Percentiles rank a stretch among this genome's conserved stretches.
Conservation (phyloP, 805 yeast genomes). For the Spathaspora boniae region DNA sequence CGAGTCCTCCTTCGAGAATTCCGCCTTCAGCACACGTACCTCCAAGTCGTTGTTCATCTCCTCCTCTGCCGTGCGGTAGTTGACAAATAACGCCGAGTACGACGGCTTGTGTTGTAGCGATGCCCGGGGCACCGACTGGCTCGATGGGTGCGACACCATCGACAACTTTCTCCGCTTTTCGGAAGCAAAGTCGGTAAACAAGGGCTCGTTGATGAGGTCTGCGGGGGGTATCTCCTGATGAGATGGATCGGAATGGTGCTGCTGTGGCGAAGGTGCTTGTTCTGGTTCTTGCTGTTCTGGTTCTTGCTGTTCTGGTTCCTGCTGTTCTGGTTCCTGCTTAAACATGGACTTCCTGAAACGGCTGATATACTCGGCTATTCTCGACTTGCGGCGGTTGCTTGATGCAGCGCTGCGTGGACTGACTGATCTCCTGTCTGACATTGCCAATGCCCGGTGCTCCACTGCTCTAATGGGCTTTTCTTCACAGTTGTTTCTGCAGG, state of each 20-base stretch:
- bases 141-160: constrained; percentile 15
- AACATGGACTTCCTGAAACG: no score
- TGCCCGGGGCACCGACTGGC: constrained; percentile 23
- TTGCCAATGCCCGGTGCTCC: no score
- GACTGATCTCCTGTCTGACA: neutral
- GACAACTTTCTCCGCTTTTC: constrained; percentile 27
- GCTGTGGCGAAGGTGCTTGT: constrained; percentile 3
- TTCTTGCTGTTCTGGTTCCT: constrained; percentile 1
- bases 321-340: constrained; percentile 1
- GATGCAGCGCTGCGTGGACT: neutral
- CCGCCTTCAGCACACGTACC: constrained; percentile 16
- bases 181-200: constrained; percentile 21
- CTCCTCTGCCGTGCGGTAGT: constrained; percentile 16
- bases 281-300: constrained; percentile 5
- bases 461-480: no score
- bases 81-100: constrained; percentile 18
- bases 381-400: neutral
- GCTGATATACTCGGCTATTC: neutral
- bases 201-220: constrained; percentile 13
- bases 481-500: no score
- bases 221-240: neutral
- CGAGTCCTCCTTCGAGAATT: neutral
- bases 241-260: neutral
- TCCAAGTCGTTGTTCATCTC: constrained; percentile 25
- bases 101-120: constrained; percentile 10